These are phyloP conservation scores for Flaveria sonorensis DNA, from an alignment of 129 eudicot species.

Conservation along the genomic window DNA sequence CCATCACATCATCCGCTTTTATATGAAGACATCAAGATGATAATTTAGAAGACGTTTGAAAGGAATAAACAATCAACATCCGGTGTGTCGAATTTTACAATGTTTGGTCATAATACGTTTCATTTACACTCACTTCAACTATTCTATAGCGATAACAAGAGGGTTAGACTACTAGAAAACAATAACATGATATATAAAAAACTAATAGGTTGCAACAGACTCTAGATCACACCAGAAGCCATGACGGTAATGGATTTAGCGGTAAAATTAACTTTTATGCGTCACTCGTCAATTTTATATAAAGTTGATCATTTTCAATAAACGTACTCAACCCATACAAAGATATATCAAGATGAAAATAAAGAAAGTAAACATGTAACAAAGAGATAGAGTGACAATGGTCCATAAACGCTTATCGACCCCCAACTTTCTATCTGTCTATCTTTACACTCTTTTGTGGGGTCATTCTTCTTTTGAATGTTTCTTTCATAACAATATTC, in stretches of 20 bases:
- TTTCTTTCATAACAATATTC: slow-evolving; percentile 17
- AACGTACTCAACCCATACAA: not conserved
- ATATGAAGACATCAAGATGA: not conserved
- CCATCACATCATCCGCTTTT: not conserved
- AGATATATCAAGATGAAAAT: not conserved
- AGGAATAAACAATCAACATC: not conserved
- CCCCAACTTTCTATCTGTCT: not conserved
- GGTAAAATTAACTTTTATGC: not conserved
- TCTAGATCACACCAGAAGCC: too few relatives aligned
- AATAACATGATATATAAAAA: too few relatives aligned
- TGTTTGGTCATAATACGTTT: too few relatives aligned
- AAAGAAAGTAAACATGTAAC: not conserved
- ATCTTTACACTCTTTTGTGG: slow-evolving; percentile 6
- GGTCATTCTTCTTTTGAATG: slow-evolving; percentile 9
- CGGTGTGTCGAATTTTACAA: too few relatives aligned
- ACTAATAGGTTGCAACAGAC: too few relatives aligned
- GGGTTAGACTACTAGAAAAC: too few relatives aligned
- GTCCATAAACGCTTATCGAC: slow-evolving; percentile 21
- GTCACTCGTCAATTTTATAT: not conserved
- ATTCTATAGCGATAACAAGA: too few relatives aligned
- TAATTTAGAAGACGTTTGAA: not conserved
- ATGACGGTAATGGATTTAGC: too few relatives aligned
- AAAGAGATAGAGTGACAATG: slow-evolving; percentile 25
- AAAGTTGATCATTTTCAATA: too few relatives aligned
- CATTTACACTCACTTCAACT: too few relatives aligned